Evolutionary conservation across 75 land plant species (phyloP).

Genomic region (Selaginella tamariscina): DNA sequence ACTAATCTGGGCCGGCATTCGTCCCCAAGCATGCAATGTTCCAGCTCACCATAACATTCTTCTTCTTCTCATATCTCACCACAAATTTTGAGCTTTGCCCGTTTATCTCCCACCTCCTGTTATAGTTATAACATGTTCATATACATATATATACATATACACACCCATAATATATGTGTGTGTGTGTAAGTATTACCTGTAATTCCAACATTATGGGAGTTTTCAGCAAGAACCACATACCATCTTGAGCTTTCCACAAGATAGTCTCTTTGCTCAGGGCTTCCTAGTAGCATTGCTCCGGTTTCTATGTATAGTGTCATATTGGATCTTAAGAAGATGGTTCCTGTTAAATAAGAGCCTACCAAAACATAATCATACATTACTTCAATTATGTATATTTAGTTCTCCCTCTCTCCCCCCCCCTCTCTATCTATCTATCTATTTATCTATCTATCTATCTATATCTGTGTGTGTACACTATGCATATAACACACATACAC

Average conservation of each 20-base stretch:
- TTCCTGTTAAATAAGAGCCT: slow-evolving; percentile 63
- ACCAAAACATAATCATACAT: too few relatives aligned
- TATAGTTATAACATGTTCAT: too few relatives aligned
- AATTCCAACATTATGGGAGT: slow-evolving; percentile 56
- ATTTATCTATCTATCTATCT: too few relatives aligned
- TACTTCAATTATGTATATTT: too few relatives aligned
- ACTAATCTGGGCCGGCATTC: slow-evolving; percentile 84
- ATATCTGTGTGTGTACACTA: too few relatives aligned
- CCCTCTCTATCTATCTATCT: too few relatives aligned
- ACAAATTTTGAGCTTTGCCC: slow-evolving; percentile 71
- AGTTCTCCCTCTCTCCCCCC: too few relatives aligned
- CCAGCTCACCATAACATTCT: slow-evolving; percentile 98
- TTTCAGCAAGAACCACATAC: slow-evolving; percentile 77
- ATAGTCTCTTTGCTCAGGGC: slow-evolving; percentile 44
- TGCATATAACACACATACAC: too few relatives aligned
- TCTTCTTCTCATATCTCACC: slow-evolving; percentile 32
- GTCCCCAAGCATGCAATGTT: slow-evolving; percentile 67
- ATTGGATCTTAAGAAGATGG: slow-evolving; percentile 41
- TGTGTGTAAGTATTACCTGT: slow-evolving; percentile 44
- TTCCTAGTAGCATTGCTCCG: slow-evolving; percentile 50
- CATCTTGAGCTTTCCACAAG: slow-evolving; percentile 36
- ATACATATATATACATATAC: too few relatives aligned
- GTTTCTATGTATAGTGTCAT: slow-evolving; percentile 38
- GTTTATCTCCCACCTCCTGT: slow-evolving; percentile 50
- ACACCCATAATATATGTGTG: too few relatives aligned